These are phyloP conservation scores for Sphenostylis stenocarpa DNA, from an alignment of 306 rosid genomes.

Conservation along the genomic window DNA sequence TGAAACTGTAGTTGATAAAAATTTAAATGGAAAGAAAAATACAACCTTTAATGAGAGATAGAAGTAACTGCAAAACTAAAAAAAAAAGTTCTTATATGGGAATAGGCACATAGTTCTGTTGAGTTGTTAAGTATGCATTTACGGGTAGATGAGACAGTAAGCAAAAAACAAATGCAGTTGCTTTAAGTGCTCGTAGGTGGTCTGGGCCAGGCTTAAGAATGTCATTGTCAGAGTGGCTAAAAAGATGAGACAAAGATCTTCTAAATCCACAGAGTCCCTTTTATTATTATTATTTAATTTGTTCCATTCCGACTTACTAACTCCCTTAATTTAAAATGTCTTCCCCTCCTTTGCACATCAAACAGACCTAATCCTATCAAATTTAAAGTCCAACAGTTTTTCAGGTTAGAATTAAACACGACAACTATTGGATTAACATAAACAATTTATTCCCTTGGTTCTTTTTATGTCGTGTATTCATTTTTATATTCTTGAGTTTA, in stretches of 20 bases:
- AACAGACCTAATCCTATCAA: background rate
- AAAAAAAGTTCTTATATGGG: background rate
- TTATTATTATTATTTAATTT: constrained; percentile 19
- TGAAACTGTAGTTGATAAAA: no score
- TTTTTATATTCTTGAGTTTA: background rate
- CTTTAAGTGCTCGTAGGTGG: constrained; percentile 44
- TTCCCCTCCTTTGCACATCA: background rate
- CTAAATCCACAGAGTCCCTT: constrained; percentile 41
- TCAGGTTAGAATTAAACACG: background rate
- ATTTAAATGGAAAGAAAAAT: no score
- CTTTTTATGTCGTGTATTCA: background rate
- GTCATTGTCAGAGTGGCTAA: constrained; percentile 31
- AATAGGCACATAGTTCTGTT: constrained; percentile 9
- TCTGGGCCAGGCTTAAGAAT: constrained; percentile 33
- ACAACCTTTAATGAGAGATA: no score
- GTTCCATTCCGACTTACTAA: constrained; percentile 31
- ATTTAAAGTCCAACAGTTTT: background rate
- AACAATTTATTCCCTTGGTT: background rate
- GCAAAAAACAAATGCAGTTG: constrained; percentile 10
- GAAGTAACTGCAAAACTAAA: background rate
- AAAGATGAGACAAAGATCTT: constrained; percentile 50
- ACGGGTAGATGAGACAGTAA: background rate
- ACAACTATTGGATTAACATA: background rate
- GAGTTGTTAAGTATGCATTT: constrained; percentile 26
- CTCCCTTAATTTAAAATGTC: background rate